Evolutionary conservation across 768 basidiomycete species (phyloP).

Genomic region (Phaeotremella fagi): DNA sequence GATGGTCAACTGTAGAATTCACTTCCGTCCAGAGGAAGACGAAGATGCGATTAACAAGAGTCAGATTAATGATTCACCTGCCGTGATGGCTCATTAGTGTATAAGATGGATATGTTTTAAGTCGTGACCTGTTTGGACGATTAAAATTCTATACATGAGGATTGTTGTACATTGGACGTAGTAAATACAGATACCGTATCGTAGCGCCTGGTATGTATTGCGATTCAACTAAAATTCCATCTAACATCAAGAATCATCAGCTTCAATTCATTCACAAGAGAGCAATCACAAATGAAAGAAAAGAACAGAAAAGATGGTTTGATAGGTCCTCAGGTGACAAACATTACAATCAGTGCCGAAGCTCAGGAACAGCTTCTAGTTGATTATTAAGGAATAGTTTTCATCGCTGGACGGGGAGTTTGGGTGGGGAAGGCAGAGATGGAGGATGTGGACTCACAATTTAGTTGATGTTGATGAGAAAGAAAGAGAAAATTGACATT

Average conservation of each 20-base stretch:
- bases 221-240: background rate
- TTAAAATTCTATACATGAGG: background rate
- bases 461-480: too few species aligned
- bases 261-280: background rate
- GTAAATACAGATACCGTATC: background rate
- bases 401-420: background rate
- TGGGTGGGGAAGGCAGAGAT: background rate
- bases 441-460: too few species aligned
- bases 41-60: background rate
- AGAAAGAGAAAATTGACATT: too few species aligned
- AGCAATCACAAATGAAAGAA: background rate
- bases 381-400: background rate
- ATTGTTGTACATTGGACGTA: background rate
- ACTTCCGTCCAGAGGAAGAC: background rate
- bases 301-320: too few species aligned
- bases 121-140: too few species aligned
- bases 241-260: background rate
- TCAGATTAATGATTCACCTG: background rate
- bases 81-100: background rate
- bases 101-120: too few species aligned
- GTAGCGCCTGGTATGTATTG: background rate
- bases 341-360: background rate
- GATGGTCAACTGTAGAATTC: background rate
- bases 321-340: constrained; percentile 1
- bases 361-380: constrained; percentile 1